These are phyloP conservation scores for Aspergillus coremiiformis DNA, from an alignment of 495 filamentous ascomycete genomes.

Conservation along the genomic window DNA sequence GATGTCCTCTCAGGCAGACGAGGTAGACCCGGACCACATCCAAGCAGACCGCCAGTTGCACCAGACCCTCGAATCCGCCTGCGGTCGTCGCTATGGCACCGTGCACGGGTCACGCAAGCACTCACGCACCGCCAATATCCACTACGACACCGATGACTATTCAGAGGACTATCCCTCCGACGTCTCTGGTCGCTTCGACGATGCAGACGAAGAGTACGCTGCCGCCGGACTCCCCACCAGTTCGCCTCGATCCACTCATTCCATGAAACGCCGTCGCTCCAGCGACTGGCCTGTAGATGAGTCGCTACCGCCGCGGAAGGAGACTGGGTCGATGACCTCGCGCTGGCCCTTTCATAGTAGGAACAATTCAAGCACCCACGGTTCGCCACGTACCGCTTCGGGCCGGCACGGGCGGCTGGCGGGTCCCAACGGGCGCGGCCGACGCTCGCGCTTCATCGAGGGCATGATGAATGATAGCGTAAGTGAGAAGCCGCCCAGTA, in stretches of 20 bases:
- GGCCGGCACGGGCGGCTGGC: constrained; percentile 11
- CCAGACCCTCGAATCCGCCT: constrained; percentile 16
- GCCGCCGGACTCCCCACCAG: background rate
- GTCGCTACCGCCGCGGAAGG: constrained; percentile 3
- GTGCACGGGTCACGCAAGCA: constrained; percentile 28
- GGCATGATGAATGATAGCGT: constrained; percentile 71
- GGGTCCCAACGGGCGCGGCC: constrained; percentile 18
- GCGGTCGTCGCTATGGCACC: constrained; percentile 10
- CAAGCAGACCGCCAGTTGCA: constrained; percentile 21
- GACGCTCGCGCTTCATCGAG: constrained; percentile 60
- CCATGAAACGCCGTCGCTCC: constrained; percentile 39
- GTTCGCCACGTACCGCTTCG: constrained; percentile 23
- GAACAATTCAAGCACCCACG: background rate
- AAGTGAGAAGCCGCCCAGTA: constrained; percentile 58
- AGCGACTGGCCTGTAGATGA: constrained; percentile 41
- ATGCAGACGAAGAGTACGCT: constrained; percentile 35
- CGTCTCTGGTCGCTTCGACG: constrained; percentile 34
- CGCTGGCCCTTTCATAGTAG: constrained; percentile 12
- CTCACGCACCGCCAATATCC: constrained; percentile 18
- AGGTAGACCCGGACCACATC: constrained; percentile 9
- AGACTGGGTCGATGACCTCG: background rate
- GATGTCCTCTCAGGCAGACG: constrained; percentile 5
- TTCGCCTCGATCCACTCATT: constrained; percentile 22
- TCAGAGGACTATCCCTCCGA: constrained; percentile 20
- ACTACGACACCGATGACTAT: constrained; percentile 14